Evolutionary conservation across 768 basidiomycete genomes (phyloP).

Genomic region (Boletellus ananas): DNA sequence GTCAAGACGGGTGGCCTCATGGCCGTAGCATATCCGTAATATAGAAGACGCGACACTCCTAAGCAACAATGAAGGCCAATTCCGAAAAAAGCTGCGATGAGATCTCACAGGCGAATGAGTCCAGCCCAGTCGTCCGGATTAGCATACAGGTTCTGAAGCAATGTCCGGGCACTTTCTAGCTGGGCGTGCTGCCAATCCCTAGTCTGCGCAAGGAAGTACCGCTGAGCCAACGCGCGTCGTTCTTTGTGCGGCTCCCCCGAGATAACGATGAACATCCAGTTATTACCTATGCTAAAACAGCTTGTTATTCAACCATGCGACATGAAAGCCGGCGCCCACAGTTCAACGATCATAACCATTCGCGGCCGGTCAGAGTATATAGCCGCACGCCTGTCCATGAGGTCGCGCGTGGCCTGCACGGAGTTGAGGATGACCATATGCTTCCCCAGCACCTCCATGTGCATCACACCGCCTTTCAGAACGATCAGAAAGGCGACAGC

Average conservation of each 20-base stretch:
- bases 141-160: no score
- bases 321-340: background rate
- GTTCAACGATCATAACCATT: background rate
- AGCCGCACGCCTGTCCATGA: conserved; percentile 6
- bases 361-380: background rate
- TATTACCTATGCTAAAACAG: background rate
- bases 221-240: conserved; percentile 8
- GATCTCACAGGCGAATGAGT: no score
- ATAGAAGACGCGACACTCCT: no score
- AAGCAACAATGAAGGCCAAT: no score
- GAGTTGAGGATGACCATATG: conserved; percentile 35
- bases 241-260: conserved; percentile 10
- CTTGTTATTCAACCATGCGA: background rate
- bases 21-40: no score
- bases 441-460: background rate
- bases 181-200: background rate
- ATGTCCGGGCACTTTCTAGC: no score
- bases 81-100: no score
- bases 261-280: background rate
- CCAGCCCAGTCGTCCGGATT: no score
- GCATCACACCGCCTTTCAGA: background rate
- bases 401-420: conserved; percentile 10
- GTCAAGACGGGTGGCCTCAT: no score
- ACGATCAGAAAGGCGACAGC: no score
- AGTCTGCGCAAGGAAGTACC: conserved; percentile 8